Evolutionary conservation across 2,329 filamentous ascomycete genomes (phyloP).

Genomic region (Pseudohalonectria lignicola): DNA sequence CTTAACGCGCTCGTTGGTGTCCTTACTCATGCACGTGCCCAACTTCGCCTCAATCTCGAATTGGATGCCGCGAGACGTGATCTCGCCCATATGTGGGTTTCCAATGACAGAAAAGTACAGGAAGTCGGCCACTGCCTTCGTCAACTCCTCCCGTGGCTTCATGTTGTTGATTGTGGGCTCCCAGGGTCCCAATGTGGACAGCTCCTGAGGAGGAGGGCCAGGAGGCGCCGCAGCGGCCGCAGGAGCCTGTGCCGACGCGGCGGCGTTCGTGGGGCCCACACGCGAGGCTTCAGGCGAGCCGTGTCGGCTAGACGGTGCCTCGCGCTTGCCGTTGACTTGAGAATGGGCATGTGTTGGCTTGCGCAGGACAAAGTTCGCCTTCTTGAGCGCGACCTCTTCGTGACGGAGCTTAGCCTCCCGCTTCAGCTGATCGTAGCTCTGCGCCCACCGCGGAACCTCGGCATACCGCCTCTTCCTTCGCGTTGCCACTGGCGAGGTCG

Average conservation of each 20-base stretch:
- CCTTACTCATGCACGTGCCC: constrained; percentile 66
- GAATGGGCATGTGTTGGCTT: constrained; percentile 17
- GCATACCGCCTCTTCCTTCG: constrained; percentile 26
- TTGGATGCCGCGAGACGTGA: constrained; percentile 53
- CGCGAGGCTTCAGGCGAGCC: constrained; percentile 33
- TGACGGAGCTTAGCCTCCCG: constrained; percentile 16
- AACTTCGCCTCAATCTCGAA: constrained; percentile 94
- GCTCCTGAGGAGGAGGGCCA: not conserved
- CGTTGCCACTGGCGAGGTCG: constrained; percentile 6
- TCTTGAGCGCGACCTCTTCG: constrained; percentile 16
- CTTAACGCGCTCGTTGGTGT: constrained; percentile 57
- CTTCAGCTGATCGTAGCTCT: constrained; percentile 17
- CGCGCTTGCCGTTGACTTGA: constrained; percentile 26
- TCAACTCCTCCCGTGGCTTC: constrained; percentile 63
- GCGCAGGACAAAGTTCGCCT: constrained; percentile 34
- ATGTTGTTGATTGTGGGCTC: constrained; percentile 58
- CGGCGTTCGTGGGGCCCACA: constrained; percentile 9
- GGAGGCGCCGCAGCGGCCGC: constrained; percentile 9
- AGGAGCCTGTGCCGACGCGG: constrained; percentile 9
- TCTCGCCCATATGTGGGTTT: constrained; percentile 53
- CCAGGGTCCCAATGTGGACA: constrained; percentile 41
- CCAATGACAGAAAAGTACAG: constrained; percentile 61
- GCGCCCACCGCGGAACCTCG: constrained; percentile 37
- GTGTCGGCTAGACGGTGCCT: constrained; percentile 28
- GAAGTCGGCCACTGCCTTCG: constrained; percentile 71